These are phyloP conservation scores for Leishmania guyanensis DNA, from an alignment of 208 protist genomes.

Conservation along the genomic window DNA sequence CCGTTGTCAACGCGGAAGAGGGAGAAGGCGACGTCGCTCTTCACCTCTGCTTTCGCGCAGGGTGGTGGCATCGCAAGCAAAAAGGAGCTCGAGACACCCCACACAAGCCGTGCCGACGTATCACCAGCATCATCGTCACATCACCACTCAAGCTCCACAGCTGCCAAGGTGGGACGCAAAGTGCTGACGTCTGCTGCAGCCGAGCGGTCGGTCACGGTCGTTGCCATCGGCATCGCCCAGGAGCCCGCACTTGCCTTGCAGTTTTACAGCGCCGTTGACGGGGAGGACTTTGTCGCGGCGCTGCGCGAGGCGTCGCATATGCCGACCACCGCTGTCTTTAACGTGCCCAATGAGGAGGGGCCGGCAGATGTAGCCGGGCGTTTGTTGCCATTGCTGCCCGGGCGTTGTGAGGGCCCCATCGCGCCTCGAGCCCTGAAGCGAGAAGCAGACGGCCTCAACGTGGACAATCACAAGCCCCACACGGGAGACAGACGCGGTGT, in stretches of 20 bases:
- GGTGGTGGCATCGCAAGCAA: neutral
- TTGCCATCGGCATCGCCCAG: slow-evolving; percentile 25
- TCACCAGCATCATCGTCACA: neutral
- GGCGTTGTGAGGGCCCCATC: slow-evolving; percentile 6
- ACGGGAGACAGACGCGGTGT: neutral
- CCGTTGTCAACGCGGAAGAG: neutral
- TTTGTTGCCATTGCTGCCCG: slow-evolving; percentile 7
- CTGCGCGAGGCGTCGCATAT: slow-evolving; percentile 15
- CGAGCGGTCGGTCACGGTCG: slow-evolving; percentile 14
- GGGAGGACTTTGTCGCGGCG: slow-evolving; percentile 22
- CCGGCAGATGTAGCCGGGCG: slow-evolving; percentile 14
- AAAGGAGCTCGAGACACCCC: neutral
- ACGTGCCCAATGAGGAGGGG: slow-evolving; percentile 9
- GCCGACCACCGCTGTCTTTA: slow-evolving; percentile 15
- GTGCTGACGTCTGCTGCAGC: neutral
- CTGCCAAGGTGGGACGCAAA: neutral
- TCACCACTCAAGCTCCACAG: neutral
- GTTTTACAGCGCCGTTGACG: slow-evolving; percentile 24
- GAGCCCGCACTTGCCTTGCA: slow-evolving; percentile 39
- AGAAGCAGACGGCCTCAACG: neutral
- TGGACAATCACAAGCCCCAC: neutral
- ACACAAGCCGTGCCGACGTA: neutral
- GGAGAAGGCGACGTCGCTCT: neutral
- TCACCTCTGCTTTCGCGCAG: slow-evolving; percentile 13
- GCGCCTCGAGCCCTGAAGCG: slow-evolving; percentile 21